Evolutionary conservation across 176 grass and related monocot species (phyloP).

Genomic region (Aegilops bicornis): DNA sequence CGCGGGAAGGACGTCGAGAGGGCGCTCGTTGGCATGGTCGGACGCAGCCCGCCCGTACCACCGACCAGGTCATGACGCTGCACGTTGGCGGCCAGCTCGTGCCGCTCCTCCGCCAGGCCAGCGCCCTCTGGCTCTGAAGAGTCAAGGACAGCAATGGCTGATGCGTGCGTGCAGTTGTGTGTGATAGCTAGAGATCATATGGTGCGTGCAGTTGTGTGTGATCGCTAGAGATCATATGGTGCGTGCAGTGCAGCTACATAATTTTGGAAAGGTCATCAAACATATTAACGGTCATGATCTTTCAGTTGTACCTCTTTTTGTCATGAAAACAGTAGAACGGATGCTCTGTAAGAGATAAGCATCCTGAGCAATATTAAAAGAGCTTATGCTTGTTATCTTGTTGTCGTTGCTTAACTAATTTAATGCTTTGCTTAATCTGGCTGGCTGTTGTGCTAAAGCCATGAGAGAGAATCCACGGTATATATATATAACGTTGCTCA

Average conservation of each 20-base stretch:
- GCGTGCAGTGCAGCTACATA: background rate
- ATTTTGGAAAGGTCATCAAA: background rate
- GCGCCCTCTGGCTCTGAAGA: constrained; percentile 60
- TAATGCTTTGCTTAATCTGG: background rate
- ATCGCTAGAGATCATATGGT: no score
- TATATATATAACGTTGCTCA: no score
- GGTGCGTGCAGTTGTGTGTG: no score
- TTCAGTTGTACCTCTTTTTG: background rate
- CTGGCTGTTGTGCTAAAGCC: no score
- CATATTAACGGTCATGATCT: constrained; percentile 5
- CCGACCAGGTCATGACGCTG: constrained; percentile 59
- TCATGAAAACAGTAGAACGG: background rate
- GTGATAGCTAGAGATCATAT: no score
- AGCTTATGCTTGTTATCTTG: background rate
- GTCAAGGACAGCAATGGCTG: no score
- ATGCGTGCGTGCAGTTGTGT: no score
- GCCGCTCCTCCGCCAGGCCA: constrained; percentile 54
- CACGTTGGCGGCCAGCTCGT: constrained; percentile 59
- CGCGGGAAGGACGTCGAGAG: constrained; percentile 47
- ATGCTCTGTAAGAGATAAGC: background rate
- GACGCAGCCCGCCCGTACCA: constrained; percentile 48
- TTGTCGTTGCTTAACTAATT: background rate
- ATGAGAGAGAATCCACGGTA: no score
- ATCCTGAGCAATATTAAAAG: background rate
- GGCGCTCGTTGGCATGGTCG: constrained; percentile 48